A percentile compares a stretch with the other conserved stretches of the same genome.
Evolutionary conservation across 495 filamentous ascomycete species (phyloP).

Genomic region (Halenospora varia): DNA sequence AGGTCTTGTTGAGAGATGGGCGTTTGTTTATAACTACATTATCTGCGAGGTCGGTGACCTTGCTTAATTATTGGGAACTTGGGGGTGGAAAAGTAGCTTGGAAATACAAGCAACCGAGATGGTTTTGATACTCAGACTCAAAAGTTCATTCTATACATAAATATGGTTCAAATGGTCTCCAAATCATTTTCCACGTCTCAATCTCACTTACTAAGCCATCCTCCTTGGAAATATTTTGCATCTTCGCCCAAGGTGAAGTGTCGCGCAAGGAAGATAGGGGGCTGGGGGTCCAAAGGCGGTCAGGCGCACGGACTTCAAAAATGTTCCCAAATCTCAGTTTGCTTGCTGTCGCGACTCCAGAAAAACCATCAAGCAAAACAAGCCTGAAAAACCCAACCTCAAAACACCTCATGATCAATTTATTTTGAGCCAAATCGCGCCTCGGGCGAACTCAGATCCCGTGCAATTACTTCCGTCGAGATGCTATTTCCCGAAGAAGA

Average conservation of each 20-base stretch:
- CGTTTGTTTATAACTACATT: background rate
- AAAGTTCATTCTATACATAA: too few relatives aligned
- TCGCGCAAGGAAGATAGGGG: background rate
- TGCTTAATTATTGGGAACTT: background rate
- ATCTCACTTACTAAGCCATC: too few relatives aligned
- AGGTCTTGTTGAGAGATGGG: background rate
- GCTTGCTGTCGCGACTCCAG: background rate
- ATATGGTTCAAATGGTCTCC: too few relatives aligned
- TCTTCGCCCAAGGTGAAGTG: too few relatives aligned
- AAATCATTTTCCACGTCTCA: too few relatives aligned
- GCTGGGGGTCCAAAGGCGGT: background rate
- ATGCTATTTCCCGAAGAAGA: conserved; percentile 84
- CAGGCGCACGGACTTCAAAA: background rate
- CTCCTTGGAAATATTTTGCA: too few relatives aligned
- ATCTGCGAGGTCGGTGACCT: background rate
- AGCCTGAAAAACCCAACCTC: background rate
- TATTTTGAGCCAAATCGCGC: background rate
- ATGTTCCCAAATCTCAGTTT: background rate
- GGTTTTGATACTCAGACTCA: too few relatives aligned
- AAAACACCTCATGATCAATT: conserved; percentile 4
- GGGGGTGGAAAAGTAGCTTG: too few relatives aligned
- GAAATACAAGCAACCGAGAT: too few relatives aligned
- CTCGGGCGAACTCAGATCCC: background rate
- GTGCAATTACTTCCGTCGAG: background rate
- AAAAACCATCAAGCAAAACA: background rate